Conservation (phyloP, 2,329 filamentous ascomycete genomes). For the Xylaria polymorpha region DNA sequence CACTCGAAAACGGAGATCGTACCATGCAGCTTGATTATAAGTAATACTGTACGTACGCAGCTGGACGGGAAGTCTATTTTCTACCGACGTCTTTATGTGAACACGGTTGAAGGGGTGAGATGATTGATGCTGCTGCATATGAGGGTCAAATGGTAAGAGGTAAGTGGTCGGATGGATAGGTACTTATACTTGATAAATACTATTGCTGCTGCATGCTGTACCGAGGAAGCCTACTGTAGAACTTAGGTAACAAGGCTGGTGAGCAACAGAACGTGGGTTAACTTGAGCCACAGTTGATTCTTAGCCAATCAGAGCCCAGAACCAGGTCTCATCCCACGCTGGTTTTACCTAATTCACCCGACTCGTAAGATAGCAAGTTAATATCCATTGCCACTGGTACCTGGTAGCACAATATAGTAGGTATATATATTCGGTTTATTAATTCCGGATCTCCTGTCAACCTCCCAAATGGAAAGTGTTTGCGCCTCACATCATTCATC, state of each 20-base stretch:
- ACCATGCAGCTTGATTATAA: conserved; percentile 1
- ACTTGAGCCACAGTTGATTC: neutral
- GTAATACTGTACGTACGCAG: neutral
- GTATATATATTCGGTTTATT: neutral
- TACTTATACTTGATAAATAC: neutral
- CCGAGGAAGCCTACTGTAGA: too few relatives aligned
- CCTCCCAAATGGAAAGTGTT: neutral
- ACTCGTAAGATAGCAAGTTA: conserved; percentile 22
- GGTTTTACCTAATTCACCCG: conserved; percentile 25
- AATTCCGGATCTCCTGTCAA: neutral
- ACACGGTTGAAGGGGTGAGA: neutral
- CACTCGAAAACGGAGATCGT: conserved; percentile 7
- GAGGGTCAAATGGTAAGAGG: neutral
- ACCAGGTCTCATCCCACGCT: conserved; percentile 21
- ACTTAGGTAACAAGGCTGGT: neutral
- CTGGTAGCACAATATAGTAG: neutral
- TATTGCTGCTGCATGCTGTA: neutral
- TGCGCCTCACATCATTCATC: neutral
- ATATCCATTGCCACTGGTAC: conserved; percentile 13
- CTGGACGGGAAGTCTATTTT: neutral
- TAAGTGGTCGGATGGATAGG: too few relatives aligned
- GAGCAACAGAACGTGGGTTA: neutral
- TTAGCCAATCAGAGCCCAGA: conserved; percentile 20
- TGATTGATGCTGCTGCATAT: neutral
- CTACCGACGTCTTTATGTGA: neutral